Evolutionary conservation across 768 basidiomycete species (phyloP), one percentile per base, ranked within the genome.

Genomic region (Amanita muscaria): DNA sequence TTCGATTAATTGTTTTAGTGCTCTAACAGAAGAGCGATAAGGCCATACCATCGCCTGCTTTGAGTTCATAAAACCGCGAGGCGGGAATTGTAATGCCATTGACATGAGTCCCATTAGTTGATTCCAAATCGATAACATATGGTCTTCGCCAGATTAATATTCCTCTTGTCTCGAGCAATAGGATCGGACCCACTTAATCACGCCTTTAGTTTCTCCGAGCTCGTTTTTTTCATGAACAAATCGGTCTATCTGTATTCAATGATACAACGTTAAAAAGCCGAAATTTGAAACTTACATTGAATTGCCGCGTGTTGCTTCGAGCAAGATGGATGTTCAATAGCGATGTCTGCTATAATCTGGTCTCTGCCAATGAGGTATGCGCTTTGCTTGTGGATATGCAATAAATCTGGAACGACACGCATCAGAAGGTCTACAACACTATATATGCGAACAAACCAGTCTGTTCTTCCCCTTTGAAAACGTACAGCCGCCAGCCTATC

Each of bases 271-370:
- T 40, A 49, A 22, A 41, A 52, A 46, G 33, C 41, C 18, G 29
- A 48, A 45, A 30, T 12, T 25, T 23, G 23, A 16, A 9, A 60
- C 80, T 21, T 57, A 85, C 86, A 91, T 65, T 99, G 96, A 24
- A 99, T 85, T 2, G 83, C 96, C 12, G 96, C 92, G 58, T 99
- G 96, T 59, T 99, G 96, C 59, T 99, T 99, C 1, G 96, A 98
- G 52, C 90, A 91, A 5, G 94, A 98, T 2, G 94, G 94, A 58
- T 99, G 96, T 48, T 96, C 91, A 32, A 97, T 67, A 12, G 85
- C 73, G 50, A 99, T 90, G 53, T 88, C 85, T 51, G 83, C 74
- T 22, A 96, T 90, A 16, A 85, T 68, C 21, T 78, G 78, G 56
- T 99, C 96, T 53, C 96, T 70, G 2, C 96, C 96, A 46, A 96